A percentile compares a stretch with the other conserved stretches of the same genome.
Evolutionary conservation across 1,139 yeast genomes (phyloP).

Genomic region (Meyerozyma smithsonii): DNA sequence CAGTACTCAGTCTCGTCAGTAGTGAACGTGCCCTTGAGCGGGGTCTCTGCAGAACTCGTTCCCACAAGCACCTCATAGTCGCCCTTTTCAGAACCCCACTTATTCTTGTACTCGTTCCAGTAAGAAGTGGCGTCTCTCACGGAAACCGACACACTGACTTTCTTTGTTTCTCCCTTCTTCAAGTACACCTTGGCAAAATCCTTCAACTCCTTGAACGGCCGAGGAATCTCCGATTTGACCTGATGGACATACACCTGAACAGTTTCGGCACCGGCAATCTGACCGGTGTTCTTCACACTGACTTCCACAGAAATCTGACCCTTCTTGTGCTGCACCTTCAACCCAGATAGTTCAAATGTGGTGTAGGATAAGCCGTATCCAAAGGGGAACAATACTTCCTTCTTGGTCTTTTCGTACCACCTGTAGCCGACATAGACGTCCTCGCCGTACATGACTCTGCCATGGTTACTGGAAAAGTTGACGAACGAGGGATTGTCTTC

Average conservation of each 20-base stretch:
- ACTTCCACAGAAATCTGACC: slow-evolving; percentile 20
- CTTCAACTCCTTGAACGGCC: slow-evolving; percentile 58
- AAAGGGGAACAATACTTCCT: slow-evolving; percentile 19
- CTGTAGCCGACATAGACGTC: slow-evolving; percentile 24
- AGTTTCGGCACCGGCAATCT: slow-evolving; percentile 38
- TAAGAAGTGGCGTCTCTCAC: slow-evolving; percentile 50
- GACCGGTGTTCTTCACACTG: slow-evolving; percentile 41
- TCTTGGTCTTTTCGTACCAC: slow-evolving; percentile 19
- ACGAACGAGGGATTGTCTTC: slow-evolving; percentile 43
- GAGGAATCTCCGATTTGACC: slow-evolving; percentile 29
- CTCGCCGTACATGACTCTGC: slow-evolving; percentile 23
- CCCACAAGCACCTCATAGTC: slow-evolving; percentile 48
- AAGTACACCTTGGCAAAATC: slow-evolving; percentile 48
- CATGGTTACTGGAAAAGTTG: slow-evolving; percentile 20
- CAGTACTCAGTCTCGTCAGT: slow-evolving; percentile 12
- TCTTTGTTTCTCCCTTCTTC: slow-evolving; percentile 34
- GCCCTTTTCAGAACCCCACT: slow-evolving; percentile 51
- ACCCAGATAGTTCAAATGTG: slow-evolving; percentile 13
- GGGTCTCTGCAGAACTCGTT: slow-evolving; percentile 23
- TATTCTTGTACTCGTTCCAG: slow-evolving; percentile 45
- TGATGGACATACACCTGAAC: slow-evolving; percentile 44
- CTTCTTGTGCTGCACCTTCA: slow-evolving; percentile 9
- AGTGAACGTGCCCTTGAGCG: slow-evolving; percentile 10
- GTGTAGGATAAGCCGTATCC: slow-evolving; percentile 25
- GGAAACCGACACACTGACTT: slow-evolving; percentile 31